Percentiles rank a stretch among this genome's conserved stretches.
phyloP scores from a whole-genome alignment of 306 rosid species.

The Acacia melanoxylon region DNA sequence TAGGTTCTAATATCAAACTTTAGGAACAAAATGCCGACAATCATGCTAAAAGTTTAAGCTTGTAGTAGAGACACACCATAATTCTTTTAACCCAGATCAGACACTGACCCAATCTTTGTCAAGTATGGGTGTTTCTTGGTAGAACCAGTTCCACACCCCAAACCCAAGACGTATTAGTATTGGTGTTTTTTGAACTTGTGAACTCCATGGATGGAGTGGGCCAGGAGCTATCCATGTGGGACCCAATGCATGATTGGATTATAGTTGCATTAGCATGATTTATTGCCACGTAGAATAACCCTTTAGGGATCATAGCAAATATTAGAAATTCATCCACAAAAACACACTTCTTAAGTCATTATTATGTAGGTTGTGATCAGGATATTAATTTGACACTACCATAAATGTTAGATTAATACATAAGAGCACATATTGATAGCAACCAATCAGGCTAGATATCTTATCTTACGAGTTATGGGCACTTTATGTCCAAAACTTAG shows the following conservation, averaged over 20 bases:
- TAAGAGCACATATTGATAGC: slow-evolving; percentile 11
- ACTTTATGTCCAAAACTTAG: neutral
- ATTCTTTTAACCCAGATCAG: no score
- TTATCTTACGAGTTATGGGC: neutral
- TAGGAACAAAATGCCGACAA: no score
- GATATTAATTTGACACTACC: neutral
- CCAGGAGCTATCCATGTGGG: slow-evolving; percentile 38
- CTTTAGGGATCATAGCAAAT: slow-evolving; percentile 15
- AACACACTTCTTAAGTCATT: neutral
- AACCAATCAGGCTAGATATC: slow-evolving; percentile 20
- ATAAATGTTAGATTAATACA: slow-evolving; percentile 23
- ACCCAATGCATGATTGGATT: slow-evolving; percentile 46
- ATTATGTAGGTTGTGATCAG: neutral
- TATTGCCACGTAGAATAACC: slow-evolving; percentile 30
- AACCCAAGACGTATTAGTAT: neutral
- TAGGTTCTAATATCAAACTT: no score
- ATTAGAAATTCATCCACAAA: neutral
- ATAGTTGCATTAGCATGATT: slow-evolving; percentile 32
- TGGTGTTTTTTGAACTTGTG: slow-evolving; percentile 48
- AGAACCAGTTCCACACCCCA: no score
- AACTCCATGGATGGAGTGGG: slow-evolving; percentile 57
- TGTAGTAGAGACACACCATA: no score
- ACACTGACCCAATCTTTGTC: no score
- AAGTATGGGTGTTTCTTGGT: no score
- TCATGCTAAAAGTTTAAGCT: no score